Conservation (phyloP, 805 yeast genomes). For the Pichia nanzhaoensis region DNA sequence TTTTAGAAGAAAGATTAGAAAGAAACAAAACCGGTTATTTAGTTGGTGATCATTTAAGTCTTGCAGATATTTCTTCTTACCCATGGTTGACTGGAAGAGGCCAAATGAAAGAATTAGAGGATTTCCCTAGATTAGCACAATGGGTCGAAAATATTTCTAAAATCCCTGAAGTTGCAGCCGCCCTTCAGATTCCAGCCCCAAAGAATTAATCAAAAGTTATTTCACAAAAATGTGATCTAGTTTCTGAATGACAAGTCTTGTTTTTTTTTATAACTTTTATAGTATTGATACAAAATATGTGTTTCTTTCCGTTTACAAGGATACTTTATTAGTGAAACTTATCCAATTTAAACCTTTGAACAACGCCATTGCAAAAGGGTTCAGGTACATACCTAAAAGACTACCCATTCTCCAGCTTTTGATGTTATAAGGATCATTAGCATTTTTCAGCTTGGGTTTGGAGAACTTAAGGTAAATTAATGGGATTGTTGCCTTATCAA, state of each 20-base stretch:
- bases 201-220: neutral
- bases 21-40: conserved; percentile 45
- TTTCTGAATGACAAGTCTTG: too few species aligned
- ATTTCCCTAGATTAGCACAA: conserved; percentile 34
- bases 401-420: conserved; percentile 35
- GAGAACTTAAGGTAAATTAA: conserved; percentile 37
- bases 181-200: conserved; percentile 20
- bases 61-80: conserved; percentile 49
- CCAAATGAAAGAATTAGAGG: conserved; percentile 15
- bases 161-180: conserved; percentile 31
- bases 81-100: conserved; percentile 37
- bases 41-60: conserved; percentile 52
- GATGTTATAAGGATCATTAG: conserved; percentile 25
- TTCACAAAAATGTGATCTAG: too few species aligned
- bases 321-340: conserved; percentile 14
- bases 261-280: too few species aligned
- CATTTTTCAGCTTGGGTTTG: conserved; percentile 23
- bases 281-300: too few species aligned
- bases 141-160: conserved; percentile 34
- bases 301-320: neutral
- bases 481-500: conserved; percentile 41
- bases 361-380: conserved; percentile 31
- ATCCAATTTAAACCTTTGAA: conserved; percentile 33
- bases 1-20: conserved; percentile 43
- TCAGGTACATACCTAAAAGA: conserved; percentile 32